Conservation (phyloP, 2,329 filamentous ascomycete genomes). For the Penicillium sp. region DNA sequence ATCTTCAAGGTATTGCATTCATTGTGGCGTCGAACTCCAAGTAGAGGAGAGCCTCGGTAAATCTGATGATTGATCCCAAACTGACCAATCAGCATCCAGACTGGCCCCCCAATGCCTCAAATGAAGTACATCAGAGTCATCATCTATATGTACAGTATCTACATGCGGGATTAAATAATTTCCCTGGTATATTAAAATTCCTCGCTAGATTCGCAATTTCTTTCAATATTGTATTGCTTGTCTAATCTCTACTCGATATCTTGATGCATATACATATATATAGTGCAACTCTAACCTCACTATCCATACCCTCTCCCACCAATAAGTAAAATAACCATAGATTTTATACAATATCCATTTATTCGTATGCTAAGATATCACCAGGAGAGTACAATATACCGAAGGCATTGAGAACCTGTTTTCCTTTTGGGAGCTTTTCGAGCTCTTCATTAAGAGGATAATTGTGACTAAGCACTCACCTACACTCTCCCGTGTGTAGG, state of each 20-base stretch:
- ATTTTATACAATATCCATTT: no score
- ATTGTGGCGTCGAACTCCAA: neutral
- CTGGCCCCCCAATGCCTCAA: neutral
- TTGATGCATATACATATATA: neutral
- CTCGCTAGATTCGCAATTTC: no score
- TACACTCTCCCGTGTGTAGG: no score
- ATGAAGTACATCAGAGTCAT: neutral
- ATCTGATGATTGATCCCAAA: slow-evolving; percentile 11
- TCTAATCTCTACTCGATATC: neutral
- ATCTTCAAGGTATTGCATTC: neutral
- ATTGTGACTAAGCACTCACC: no score
- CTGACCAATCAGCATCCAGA: slow-evolving; percentile 11
- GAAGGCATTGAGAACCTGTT: neutral
- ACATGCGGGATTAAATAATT: neutral
- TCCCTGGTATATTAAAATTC: no score
- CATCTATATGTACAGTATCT: neutral
- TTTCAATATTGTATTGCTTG: no score
- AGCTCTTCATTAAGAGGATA: slow-evolving; percentile 19
- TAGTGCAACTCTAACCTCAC: neutral
- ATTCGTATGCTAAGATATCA: neutral
- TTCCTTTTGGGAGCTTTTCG: slow-evolving; percentile 16
- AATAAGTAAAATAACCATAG: neutral
- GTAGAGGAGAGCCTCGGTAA: neutral
- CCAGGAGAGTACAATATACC: neutral
- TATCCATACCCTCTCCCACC: no score